Conservation (phyloP, 31 red algal genomes). For the Asparagopsis taxiformis region DNA sequence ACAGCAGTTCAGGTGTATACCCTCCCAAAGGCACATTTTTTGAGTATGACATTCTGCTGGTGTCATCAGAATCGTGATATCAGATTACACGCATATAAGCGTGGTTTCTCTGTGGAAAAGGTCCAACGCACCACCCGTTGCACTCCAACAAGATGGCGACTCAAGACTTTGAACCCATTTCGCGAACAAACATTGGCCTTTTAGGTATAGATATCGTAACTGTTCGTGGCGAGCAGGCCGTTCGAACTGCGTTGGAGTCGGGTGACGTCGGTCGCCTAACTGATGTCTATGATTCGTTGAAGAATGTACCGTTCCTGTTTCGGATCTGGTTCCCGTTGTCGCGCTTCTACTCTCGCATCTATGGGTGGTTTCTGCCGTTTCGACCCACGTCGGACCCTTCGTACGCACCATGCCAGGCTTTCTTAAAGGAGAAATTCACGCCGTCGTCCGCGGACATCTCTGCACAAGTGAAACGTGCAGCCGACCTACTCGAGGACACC, state of each 20-base stretch:
- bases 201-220: neutral
- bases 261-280: neutral
- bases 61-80: too few species aligned
- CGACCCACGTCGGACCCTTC: neutral
- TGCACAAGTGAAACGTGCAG: neutral
- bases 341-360: neutral
- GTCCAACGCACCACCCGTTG: too few species aligned
- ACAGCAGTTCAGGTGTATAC: too few species aligned
- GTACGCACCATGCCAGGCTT: neutral
- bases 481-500: neutral
- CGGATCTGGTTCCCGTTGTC: neutral
- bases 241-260: neutral
- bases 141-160: neutral
- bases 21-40: too few species aligned
- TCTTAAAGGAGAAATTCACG: neutral
- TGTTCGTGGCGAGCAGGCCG: neutral
- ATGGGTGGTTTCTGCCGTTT: neutral
- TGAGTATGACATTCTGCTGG: too few species aligned
- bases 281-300: neutral
- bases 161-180: neutral
- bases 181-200: neutral
- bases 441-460: neutral
- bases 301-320: neutral
- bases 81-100: too few species aligned
- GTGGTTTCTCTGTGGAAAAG: too few species aligned